Percentiles rank a stretch among this genome's conserved stretches.
Evolutionary conservation across 441 rosid genomes (phyloP).

Genomic region (Isatis lusitanica): DNA sequence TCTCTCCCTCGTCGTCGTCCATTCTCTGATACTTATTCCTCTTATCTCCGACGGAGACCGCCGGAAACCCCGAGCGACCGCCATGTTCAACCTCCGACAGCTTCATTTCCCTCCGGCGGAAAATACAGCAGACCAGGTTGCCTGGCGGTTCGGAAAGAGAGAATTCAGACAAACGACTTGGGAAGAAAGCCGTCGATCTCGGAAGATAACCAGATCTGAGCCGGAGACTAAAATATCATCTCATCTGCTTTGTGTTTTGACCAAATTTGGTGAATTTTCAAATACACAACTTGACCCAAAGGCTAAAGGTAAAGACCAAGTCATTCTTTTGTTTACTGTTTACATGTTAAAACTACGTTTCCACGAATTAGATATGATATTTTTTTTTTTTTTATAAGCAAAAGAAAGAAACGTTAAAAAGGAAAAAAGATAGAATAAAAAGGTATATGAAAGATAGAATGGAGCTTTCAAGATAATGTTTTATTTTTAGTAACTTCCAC

Average conservation of each 20-base stretch:
- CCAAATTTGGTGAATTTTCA: conserved; percentile 26
- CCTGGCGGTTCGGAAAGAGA: neutral
- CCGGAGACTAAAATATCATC: neutral
- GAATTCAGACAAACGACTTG: conserved; percentile 13
- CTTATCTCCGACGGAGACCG: conserved; percentile 49
- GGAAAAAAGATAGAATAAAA: neutral
- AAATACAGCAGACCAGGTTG: conserved; percentile 21
- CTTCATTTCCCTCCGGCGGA: conserved; percentile 50
- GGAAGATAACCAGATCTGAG: conserved; percentile 31
- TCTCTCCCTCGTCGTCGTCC: conserved; percentile 39
- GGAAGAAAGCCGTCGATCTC: conserved; percentile 6
- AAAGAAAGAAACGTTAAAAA: neutral
- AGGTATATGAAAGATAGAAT: conserved; percentile 1
- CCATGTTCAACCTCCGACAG: conserved; percentile 53
- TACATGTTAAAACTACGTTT: neutral
- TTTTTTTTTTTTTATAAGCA: neutral
- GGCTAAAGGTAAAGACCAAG: neutral
- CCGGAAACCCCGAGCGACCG: conserved; percentile 42
- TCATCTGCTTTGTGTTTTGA: conserved; percentile 19
- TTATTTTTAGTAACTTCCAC: neutral
- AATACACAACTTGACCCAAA: conserved; percentile 24
- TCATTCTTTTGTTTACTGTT: neutral
- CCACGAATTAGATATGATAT: neutral
- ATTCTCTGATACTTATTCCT: conserved; percentile 69
- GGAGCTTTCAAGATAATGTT: conserved; percentile 11